Percentiles rank a stretch among this genome's conserved stretches.
Evolutionary conservation across 164 flowering plant genomes (phyloP).

Genomic region (Nelumbo lutea): DNA sequence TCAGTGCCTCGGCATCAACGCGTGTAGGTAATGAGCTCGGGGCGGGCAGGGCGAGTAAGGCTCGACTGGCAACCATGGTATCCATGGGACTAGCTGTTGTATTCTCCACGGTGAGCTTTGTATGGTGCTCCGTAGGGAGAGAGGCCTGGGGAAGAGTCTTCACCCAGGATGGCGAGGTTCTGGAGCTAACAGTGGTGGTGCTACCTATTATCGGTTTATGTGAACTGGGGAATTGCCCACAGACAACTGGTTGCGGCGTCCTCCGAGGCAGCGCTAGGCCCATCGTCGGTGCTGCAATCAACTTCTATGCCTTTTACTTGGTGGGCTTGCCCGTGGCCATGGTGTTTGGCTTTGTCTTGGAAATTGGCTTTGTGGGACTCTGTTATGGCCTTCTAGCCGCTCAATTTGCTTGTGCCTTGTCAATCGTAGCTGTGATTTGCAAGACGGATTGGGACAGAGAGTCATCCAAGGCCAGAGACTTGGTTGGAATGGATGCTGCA

Average conservation of each 20-base stretch:
- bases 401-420: slow-evolving; percentile 61
- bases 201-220: slow-evolving; percentile 83
- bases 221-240: slow-evolving; percentile 91
- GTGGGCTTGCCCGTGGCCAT: slow-evolving; percentile 81
- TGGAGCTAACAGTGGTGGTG: slow-evolving; percentile 47
- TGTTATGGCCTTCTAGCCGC: slow-evolving; percentile 91
- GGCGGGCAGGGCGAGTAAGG: slow-evolving; percentile 54
- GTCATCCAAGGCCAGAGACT: slow-evolving; percentile 48
- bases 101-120: slow-evolving; percentile 44
- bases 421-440: slow-evolving; percentile 49
- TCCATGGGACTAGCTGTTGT: slow-evolving; percentile 42
- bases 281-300: slow-evolving; percentile 55
- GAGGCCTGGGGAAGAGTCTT: slow-evolving; percentile 65
- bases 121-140: slow-evolving; percentile 56
- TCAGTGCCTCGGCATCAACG: slow-evolving; percentile 67
- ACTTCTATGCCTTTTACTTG: slow-evolving; percentile 79
- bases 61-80: slow-evolving; percentile 48
- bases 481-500: slow-evolving; percentile 38
- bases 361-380: slow-evolving; percentile 65
- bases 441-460: slow-evolving; percentile 81
- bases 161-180: slow-evolving; percentile 58
- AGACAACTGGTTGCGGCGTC: slow-evolving; percentile 87
- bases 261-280: slow-evolving; percentile 88
- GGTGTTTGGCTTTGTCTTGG: slow-evolving; percentile 44
- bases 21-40: slow-evolving; percentile 89